Conservation (phyloP, 164 flowering plant genomes). For the Vitis rotundifolia region DNA sequence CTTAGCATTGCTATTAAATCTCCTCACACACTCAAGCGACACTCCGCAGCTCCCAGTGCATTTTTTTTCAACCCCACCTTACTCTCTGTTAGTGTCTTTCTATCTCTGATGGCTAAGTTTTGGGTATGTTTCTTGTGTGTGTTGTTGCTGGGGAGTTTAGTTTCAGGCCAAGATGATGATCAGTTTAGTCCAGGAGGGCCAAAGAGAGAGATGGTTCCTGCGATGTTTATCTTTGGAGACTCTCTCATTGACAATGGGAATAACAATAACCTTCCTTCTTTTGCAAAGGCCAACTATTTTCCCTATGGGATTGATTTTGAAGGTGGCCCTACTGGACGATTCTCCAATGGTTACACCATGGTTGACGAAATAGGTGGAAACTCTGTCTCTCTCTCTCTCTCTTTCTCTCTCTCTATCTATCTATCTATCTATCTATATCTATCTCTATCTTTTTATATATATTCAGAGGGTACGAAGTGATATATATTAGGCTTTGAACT, state of each 20-base stretch:
- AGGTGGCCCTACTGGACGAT: slow-evolving; percentile 86
- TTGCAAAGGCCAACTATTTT: slow-evolving; percentile 88
- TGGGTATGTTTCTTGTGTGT: slow-evolving; percentile 1
- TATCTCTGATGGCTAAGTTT: slow-evolving; percentile 14
- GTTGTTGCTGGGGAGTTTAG: background rate
- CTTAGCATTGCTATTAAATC: slow-evolving; percentile 8
- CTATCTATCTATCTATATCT: too few species aligned
- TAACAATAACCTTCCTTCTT: slow-evolving; percentile 69
- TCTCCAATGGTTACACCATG: slow-evolving; percentile 89
- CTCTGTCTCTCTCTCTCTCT: slow-evolving; percentile 7
- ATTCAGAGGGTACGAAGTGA: too few species aligned
- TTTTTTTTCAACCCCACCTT: background rate
- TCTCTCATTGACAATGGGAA: slow-evolving; percentile 87
- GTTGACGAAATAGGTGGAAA: slow-evolving; percentile 64
- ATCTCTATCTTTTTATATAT: too few species aligned
- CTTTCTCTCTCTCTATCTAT: too few species aligned
- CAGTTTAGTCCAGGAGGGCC: slow-evolving; percentile 13
- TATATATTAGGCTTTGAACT: too few species aligned
- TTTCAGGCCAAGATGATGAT: slow-evolving; percentile 18
- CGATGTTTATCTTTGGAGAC: slow-evolving; percentile 77
- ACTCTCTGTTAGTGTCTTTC: slow-evolving; percentile 4
- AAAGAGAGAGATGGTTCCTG: slow-evolving; percentile 52
- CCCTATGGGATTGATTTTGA: slow-evolving; percentile 91
- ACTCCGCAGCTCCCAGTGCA: background rate
- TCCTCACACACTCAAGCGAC: background rate